Percentiles rank a stretch among this genome's conserved stretches.
Conservation (phyloP, 2,329 filamentous ascomycete species). For the Cercospora berteroae region DNA sequence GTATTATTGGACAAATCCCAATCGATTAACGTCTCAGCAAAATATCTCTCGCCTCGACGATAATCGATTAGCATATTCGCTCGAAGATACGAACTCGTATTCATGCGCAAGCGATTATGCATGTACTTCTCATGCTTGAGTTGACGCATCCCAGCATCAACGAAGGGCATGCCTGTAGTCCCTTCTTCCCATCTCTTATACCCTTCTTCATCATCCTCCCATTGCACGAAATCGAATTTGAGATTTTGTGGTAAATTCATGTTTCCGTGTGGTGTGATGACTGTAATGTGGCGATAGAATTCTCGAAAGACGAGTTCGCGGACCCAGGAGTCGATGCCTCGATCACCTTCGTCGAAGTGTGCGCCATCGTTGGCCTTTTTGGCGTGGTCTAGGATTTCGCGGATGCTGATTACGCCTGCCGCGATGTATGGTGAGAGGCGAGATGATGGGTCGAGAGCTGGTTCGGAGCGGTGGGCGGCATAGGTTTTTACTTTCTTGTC, state of each 20-base stretch:
- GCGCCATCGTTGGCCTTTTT: constrained; percentile 44
- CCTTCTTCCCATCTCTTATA: constrained; percentile 52
- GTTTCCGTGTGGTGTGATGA: constrained; percentile 48
- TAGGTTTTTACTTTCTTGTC: constrained; percentile 42
- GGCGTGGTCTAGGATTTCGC: constrained; percentile 46
- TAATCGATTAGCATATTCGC: constrained; percentile 53
- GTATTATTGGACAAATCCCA: constrained; percentile 52
- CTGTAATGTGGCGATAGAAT: constrained; percentile 50
- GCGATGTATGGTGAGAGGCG: constrained; percentile 48
- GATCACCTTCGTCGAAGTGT: constrained; percentile 45
- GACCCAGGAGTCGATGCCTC: constrained; percentile 46
- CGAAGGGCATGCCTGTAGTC: constrained; percentile 49
- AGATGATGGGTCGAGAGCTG: constrained; percentile 44
- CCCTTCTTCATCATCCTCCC: constrained; percentile 52
- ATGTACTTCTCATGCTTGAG: constrained; percentile 51
- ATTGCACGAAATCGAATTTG: constrained; percentile 52
- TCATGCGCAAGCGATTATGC: constrained; percentile 55
- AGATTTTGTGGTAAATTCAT: constrained; percentile 54
- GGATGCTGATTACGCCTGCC: constrained; percentile 47
- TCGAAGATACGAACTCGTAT: constrained; percentile 48
- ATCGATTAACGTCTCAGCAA: constrained; percentile 51
- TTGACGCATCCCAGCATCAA: constrained; percentile 54
- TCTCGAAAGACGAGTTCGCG: constrained; percentile 54
- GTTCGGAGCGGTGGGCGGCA: constrained; percentile 44
- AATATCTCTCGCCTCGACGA: constrained; percentile 51